A percentile compares a stretch with the other conserved stretches of the same genome.
Conservation (phyloP, 257 asterid genomes). For the Handroanthus guayacan region DNA sequence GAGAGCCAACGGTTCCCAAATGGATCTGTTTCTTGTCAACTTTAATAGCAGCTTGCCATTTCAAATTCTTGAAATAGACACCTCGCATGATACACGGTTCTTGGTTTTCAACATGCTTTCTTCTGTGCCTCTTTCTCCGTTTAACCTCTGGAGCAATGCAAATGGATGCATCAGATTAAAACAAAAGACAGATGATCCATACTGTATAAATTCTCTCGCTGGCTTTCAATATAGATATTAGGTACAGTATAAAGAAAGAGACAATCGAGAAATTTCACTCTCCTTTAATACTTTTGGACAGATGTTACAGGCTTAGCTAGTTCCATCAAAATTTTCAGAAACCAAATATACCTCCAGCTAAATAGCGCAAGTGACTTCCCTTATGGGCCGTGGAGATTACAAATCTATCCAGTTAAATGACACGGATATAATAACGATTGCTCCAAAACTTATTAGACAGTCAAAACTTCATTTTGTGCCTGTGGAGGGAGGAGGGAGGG, state of each 20-base stretch:
- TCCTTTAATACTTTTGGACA: too few relatives aligned
- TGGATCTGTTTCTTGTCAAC: slow-evolving; percentile 97
- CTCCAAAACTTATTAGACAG: neutral
- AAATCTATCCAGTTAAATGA: neutral
- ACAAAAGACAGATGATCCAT: neutral
- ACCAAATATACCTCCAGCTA: too few relatives aligned
- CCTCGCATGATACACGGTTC: slow-evolving; percentile 88
- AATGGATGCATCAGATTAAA: slow-evolving; percentile 1
- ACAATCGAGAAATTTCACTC: neutral
- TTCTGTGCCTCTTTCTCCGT: slow-evolving; percentile 85
- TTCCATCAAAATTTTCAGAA: too few relatives aligned
- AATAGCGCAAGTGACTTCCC: neutral
- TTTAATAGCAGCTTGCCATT: slow-evolving; percentile 99
- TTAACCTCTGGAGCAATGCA: slow-evolving; percentile 63
- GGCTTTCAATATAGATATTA: neutral
- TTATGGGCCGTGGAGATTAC: neutral
- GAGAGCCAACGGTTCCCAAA: slow-evolving; percentile 92
- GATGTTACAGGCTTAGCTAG: too few relatives aligned
- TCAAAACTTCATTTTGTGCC: neutral
- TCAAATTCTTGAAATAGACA: slow-evolving; percentile 90
- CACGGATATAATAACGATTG: neutral
- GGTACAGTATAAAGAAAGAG: neutral
- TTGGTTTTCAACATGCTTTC: slow-evolving; percentile 81
- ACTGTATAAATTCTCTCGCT: neutral
- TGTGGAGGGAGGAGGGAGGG: neutral